Base-by-base conservation (phyloP, 2,329 filamentous ascomycete species). In the Penicillium sp. region DNA sequence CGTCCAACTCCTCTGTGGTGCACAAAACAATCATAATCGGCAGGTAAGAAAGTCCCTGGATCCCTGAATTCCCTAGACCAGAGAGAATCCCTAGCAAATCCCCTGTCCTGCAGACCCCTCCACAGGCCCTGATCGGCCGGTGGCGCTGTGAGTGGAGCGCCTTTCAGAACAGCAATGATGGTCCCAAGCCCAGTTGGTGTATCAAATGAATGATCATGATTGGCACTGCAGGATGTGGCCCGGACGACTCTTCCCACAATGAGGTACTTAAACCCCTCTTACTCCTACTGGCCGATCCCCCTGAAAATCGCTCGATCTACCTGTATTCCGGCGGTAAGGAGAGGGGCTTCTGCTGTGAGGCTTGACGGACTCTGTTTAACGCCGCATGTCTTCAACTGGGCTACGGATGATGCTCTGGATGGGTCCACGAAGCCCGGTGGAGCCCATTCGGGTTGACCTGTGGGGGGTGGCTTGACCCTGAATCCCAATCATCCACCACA, bases 61-160 rank as follows among this genome's bases (percentile, higher is more conserved):
- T 52, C 48, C 49, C 49, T 52, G 49, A 48, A 16, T 30, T 30
- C 26, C 45, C 45, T 48, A 26, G 26, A 48, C 45, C n/a, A 30
- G 25, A 48, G 25, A 30, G 25, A 48, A 35, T 56, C 40, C 25
- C 43, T 60, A 28, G 40, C n/a, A 37, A 33, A 45, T 54, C 51
- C 51, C 51, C 25, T 45, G 49, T 45, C 26, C 38, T 40, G 52
- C 38, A 49, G 58, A n/a, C 13, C 25, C 22, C 22, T 30, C 37
- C 45, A 48, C 45, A 19, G 52, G 52, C 52, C 52, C 52, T 54
- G 52, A 54, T 54, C 52, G 52, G 38, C 52, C 19, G 38, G 52
- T 54, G 52, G 52, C 52, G 52, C 35, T 10, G 13, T 13, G 4
- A 11, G 52, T 45, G 52, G 52, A 54, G 52, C 28, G 19, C 26